These are phyloP conservation scores for Hirsutella thompsonii DNA, from an alignment of 2,329 filamentous ascomycete species.

Conservation along the genomic window DNA sequence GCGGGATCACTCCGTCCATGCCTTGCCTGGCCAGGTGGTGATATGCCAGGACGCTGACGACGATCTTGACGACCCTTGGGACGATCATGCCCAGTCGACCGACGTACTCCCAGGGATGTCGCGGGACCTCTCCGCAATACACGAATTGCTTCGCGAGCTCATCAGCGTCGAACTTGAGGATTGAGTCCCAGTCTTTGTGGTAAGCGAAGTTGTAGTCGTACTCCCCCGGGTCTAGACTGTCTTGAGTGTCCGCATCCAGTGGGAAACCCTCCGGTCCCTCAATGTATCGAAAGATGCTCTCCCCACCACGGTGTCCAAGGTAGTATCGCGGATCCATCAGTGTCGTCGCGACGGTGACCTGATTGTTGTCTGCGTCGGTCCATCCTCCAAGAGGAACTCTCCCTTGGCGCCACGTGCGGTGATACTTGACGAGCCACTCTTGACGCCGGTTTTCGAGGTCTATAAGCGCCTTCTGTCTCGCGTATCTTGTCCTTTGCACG, in stretches of 20 bases:
- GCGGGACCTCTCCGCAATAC: constrained; percentile 12
- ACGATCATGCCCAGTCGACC: constrained; percentile 6
- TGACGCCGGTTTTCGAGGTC: too few relatives aligned
- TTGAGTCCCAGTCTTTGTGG: not conserved
- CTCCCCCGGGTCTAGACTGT: too few relatives aligned
- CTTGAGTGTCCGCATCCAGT: too few relatives aligned
- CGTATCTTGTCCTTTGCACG: too few relatives aligned
- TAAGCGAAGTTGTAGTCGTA: too few relatives aligned
- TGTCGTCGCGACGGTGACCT: not conserved
- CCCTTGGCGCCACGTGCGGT: not conserved
- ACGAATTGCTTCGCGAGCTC: constrained; percentile 2
- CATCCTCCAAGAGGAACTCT: constrained; percentile 1
- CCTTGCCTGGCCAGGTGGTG: not conserved
- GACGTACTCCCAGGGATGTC: constrained; percentile 7
- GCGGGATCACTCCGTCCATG: not conserved
- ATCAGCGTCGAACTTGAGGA: not conserved
- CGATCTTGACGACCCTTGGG: constrained; percentile 5
- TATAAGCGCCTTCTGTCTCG: too few relatives aligned
- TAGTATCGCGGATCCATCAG: constrained; percentile 9
- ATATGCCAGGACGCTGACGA: constrained; percentile 9
- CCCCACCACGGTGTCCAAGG: constrained; percentile 10
- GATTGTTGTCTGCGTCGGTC: not conserved
- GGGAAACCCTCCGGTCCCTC: too few relatives aligned
- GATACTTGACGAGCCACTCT: not conserved
- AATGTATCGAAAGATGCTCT: constrained; percentile 15